Percentiles rank a stretch among this genome's conserved stretches.
Evolutionary conservation across 1,139 yeast genomes (phyloP).

Genomic region (Fermentozyma sake): DNA sequence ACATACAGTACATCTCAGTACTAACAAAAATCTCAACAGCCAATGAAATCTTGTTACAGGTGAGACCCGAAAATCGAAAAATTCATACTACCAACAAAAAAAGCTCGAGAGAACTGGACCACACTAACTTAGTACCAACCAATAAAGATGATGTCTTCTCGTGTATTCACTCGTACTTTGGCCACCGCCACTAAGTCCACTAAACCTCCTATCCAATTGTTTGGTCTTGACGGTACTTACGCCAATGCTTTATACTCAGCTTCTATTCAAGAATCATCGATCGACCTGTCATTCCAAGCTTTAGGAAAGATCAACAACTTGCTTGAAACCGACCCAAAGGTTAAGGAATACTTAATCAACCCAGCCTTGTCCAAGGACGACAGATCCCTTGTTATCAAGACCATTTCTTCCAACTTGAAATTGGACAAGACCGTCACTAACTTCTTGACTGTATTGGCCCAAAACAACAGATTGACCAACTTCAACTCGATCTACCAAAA

Average conservation of each 20-base stretch:
- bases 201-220: slow-evolving; percentile 90
- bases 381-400: slow-evolving; percentile 65
- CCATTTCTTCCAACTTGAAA: slow-evolving; percentile 51
- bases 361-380: slow-evolving; percentile 80
- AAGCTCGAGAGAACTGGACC: too few species aligned
- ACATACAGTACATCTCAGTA: too few species aligned
- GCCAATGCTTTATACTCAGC: slow-evolving; percentile 95
- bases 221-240: slow-evolving; percentile 94
- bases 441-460: slow-evolving; percentile 82
- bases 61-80: too few species aligned
- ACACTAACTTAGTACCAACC: too few species aligned
- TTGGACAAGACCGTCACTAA: slow-evolving; percentile 76
- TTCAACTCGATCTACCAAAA: slow-evolving; percentile 64
- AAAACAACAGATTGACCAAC: slow-evolving; percentile 86
- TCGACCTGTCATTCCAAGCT: slow-evolving; percentile 68
- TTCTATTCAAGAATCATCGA: slow-evolving; percentile 75
- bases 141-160: too few species aligned
- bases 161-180: slow-evolving; percentile 67
- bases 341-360: slow-evolving; percentile 60
- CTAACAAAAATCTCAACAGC: too few species aligned
- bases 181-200: slow-evolving; percentile 59
- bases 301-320: slow-evolving; percentile 56
- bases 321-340: slow-evolving; percentile 60
- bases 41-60: too few species aligned
- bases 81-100: too few species aligned